These are phyloP conservation scores for Miscanthus lutarioriparius DNA, from an alignment of 176 grass and related monocot species.

Conservation along the genomic window DNA sequence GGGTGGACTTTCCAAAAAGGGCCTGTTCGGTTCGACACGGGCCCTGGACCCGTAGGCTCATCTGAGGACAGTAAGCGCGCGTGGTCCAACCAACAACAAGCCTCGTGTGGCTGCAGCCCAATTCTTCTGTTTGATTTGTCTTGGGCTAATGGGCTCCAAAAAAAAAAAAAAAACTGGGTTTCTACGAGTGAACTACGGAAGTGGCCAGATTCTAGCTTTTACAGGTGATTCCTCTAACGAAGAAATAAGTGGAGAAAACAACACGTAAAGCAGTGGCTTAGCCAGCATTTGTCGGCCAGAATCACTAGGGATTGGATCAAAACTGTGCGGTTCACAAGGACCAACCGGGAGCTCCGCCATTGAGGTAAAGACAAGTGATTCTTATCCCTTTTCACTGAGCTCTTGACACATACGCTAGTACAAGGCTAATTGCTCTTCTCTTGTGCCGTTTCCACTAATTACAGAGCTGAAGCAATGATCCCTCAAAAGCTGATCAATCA, in stretches of 20 bases:
- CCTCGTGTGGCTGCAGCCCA: background rate
- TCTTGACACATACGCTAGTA: no score
- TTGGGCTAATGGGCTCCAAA: background rate
- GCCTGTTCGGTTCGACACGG: background rate
- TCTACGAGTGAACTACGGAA: no score
- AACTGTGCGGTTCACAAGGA: no score
- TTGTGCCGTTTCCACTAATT: no score
- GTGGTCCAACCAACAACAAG: background rate
- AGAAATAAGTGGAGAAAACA: no score
- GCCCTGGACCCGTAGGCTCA: background rate
- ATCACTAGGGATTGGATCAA: no score
- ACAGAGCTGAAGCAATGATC: background rate
- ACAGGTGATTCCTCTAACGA: background rate
- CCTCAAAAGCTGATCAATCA: background rate
- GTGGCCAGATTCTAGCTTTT: no score
- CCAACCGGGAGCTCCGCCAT: no score
- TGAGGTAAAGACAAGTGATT: background rate
- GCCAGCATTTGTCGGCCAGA: no score
- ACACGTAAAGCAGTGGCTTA: no score
- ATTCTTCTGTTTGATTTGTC: background rate
- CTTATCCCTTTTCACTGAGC: background rate
- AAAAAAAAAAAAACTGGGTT: no score
- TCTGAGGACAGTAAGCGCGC: background rate
- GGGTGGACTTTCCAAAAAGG: background rate
- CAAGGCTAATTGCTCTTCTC: background rate